A percentile compares a stretch with the other conserved stretches of the same genome.
Evolutionary conservation across 2,329 filamentous ascomycete species (phyloP).

Genomic region (Zelopaecilomyces penicillatus): DNA sequence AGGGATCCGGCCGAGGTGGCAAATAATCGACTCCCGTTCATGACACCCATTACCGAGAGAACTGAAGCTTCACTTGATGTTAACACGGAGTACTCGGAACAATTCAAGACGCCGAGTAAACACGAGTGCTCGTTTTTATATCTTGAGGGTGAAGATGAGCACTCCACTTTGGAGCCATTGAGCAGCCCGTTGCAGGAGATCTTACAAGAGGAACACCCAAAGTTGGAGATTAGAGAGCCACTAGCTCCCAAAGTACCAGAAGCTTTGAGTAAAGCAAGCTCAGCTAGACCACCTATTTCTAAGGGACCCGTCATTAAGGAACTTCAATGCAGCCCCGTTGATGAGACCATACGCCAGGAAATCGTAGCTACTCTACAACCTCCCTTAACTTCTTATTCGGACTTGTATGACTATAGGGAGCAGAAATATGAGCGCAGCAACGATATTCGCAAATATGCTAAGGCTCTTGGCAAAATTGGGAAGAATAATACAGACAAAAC

Average conservation of each 20-base stretch:
- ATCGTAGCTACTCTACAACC: constrained; percentile 71
- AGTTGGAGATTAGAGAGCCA: constrained; percentile 43
- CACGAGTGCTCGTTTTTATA: constrained; percentile 22
- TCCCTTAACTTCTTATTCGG: constrained; percentile 63
- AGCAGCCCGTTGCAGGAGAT: constrained; percentile 71
- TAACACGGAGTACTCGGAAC: constrained; percentile 51
- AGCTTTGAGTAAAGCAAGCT: constrained; percentile 22
- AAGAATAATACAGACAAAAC: constrained; percentile 53
- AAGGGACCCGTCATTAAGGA: constrained; percentile 75
- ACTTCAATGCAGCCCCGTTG: constrained; percentile 78
- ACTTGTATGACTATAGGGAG: constrained; percentile 67
- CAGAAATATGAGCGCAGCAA: constrained; percentile 56
- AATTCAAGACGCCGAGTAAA: constrained; percentile 71
- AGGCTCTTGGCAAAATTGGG: constrained; percentile 50
- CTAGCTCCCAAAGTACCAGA: constrained; percentile 33
- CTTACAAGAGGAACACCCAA: constrained; percentile 41
- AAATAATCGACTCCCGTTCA: constrained; percentile 90
- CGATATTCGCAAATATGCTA: constrained; percentile 78
- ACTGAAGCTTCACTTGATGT: constrained; percentile 80
- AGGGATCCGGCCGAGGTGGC: constrained; percentile 71
- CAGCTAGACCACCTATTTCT: constrained; percentile 33
- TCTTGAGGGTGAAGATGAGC: constrained; percentile 20
- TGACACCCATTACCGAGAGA: constrained; percentile 96
- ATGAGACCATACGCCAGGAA: constrained; percentile 61
- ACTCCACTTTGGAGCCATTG: constrained; percentile 30